Base-by-base conservation (phyloP, 2,329 filamentous ascomycete species). In the Ilyonectria destructans region DNA sequence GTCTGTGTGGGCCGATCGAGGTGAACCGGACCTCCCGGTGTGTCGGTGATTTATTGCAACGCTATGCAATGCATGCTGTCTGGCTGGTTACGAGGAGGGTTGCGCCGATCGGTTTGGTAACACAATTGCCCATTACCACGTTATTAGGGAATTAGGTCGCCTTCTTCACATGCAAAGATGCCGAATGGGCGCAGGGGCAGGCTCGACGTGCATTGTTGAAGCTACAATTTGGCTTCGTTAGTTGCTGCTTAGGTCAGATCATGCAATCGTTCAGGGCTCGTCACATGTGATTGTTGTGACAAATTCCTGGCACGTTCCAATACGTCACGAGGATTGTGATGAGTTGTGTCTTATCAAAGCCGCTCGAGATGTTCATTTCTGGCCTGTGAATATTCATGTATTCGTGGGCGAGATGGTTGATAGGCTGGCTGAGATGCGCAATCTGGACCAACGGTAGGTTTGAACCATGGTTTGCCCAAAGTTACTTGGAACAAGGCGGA, bases 101-200 rank as follows among this genome's bases (percentile, higher is more conserved):
- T 17, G 26, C 48, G 17, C 13, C 48, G 29, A 51, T 31, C 31
- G n/a, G 17, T 17, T 49, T 5, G 29, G 48, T 51, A 51, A 51
- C n/a, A 43, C 51, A 21, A 15, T 21, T 35, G 10, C 4, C 45
- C 10, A 46, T 12, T 17, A n/a, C 31, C 9, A 52, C 49, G 17
- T 52, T 10, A 4, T 13, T 13, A 40, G 51, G 48, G 51, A 19
- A 33, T 49, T 55, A 29, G 17, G 54, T 23, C 17, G 23, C n/a
- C 21, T 55, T 68, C 31, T 46, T 73, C 68, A 71, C 71, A 71
- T 74, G 72, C 54, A 37, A 67, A 29, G 37, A 23, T 46, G 26
- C 37, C 52, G 46, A 68, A 61, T 49, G 21, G 49, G 19, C 26
- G 37, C 52, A 52, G 17, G 12, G 43, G 54, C 29, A 51, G n/a